Evolutionary conservation across 768 basidiomycete species (phyloP), one percentile per base, ranked within the genome.

Genomic region (Coprinopsis marcescibilis): DNA sequence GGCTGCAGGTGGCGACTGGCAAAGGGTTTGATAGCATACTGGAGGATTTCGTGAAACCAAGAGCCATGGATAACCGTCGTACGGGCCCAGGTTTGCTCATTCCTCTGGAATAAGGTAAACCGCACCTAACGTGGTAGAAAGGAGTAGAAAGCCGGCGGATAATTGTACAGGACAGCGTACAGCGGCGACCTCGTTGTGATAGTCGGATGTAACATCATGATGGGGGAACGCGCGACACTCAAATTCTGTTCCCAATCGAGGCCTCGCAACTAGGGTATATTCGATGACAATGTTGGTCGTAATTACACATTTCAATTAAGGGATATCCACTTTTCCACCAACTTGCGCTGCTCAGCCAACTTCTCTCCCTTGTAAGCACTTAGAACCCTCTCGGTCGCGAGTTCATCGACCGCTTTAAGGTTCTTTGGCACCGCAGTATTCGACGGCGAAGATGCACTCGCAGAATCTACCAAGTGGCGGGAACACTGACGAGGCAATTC

Each of bases 341-440:
- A 64, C 47, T 67, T 68, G 45, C 69, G 65, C 19, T 66, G 65
- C 37, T 69, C 63, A 19, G 70, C 66, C 17, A 66, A 67, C 41
- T 68, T 65, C 43, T 69, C 63, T 21, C 73, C 75, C 43, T 73
- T 68, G 58, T 89, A 88, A 0, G 77, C 75, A 7, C 73, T 76
- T 37, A 83, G 67, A 15, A 91, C 66, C 17, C 81, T 67, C 58
- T 89, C 86, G 12, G 81, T 85, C 4, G 87, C 83, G 11, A 89
- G 68, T 53, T 83, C 80, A 52, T 87, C 83, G 25, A 91, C 67
- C 15, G 75, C 60, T 30, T 73, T 69, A 13, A 86, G 52, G 19
- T 74, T 75, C 51, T 78, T 73, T 3, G 85, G 83, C 12, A 75
- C 60, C 1, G 70, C 41, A 0, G 83, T 86, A 32, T 79, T 68